These are phyloP conservation scores for Erodium moschatum DNA, from an alignment of 441 rosid species.

Conservation along the genomic window DNA sequence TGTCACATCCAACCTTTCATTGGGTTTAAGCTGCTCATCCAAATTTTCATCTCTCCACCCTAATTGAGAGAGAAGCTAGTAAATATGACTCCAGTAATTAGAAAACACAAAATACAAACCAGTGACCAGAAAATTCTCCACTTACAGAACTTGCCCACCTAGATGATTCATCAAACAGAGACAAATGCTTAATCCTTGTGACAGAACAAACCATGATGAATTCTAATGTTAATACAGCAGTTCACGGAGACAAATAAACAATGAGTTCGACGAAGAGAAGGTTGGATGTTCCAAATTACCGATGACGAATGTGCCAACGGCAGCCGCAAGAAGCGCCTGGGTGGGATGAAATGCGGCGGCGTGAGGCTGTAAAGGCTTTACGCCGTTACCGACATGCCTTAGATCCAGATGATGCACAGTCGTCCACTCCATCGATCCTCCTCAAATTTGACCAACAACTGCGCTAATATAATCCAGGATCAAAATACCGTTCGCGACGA, in stretches of 20 bases:
- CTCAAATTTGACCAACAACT: slow-evolving; percentile 1
- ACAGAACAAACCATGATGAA: background rate
- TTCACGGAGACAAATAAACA: too few relatives aligned
- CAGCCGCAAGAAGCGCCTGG: slow-evolving; percentile 72
- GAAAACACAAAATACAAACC: background rate
- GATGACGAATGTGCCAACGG: slow-evolving; percentile 62
- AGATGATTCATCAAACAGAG: background rate
- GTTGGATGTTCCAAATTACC: slow-evolving; percentile 32
- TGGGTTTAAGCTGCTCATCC: too few relatives aligned
- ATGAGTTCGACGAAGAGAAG: too few relatives aligned
- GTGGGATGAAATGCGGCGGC: slow-evolving; percentile 82
- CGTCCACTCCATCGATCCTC: slow-evolving; percentile 76
- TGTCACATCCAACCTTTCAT: background rate
- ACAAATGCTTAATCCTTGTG: background rate
- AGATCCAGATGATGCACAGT: slow-evolving; percentile 96
- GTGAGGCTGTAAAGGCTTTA: slow-evolving; percentile 80
- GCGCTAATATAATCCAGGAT: background rate
- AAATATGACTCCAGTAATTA: background rate
- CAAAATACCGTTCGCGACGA: background rate
- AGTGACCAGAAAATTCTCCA: background rate
- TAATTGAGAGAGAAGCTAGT: background rate
- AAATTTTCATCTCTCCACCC: background rate
- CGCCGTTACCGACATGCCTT: slow-evolving; percentile 39
- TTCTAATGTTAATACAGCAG: background rate
- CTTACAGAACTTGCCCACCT: background rate